Base-by-base conservation (phyloP, 495 filamentous ascomycete species). In the Sporormia fimetaria region DNA sequence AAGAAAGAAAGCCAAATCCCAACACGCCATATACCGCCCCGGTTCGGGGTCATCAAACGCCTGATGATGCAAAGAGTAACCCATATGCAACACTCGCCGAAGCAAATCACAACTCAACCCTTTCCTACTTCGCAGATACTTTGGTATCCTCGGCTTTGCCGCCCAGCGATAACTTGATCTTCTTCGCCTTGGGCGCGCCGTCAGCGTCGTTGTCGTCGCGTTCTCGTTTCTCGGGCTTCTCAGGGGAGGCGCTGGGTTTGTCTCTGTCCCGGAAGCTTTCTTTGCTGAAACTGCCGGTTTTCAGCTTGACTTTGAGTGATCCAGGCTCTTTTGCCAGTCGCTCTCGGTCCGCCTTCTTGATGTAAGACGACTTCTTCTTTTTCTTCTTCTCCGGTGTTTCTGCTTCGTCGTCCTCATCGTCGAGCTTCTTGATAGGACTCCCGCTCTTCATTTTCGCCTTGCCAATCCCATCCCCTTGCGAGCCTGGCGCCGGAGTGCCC, bases 401-500 rank as follows among this genome's bases (percentile, higher is more conserved):
- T 21, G 65, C 63, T 3, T 65, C 68, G 29, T 65, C 71, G 10
- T 63, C 67, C 32, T 69, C 67, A 39, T 73, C 61, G 21, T 57
- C 54, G 6, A 37, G 14, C 42, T 39, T 55, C 38, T 55, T 55
- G 24, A 44, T 29, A 10, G 51, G 51, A 24, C 51, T 49, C 15
- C 26, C 23, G 10, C 51, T 33, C 18, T 57, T 76, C 34, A 57
- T 61, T 0, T 71, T 70, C 36, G 57, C 62, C 0, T 68, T 70
- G 38, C 67, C 69, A 4, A 50, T 54, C 4, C 53, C 60, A 21
- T 34, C 34, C 6, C 24, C 31, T 12, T 66, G 60, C 14, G 64
- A 69, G 6, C 56, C 61, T 3, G 72, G 70, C n/a, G 62, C 62
- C 2, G 75, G 73, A n/a, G 74, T 78, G 8, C 69, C 71, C 45